Evolutionary conservation across 2,329 filamentous ascomycete species (phyloP).

Genomic region (Juglanconis juglandina): DNA sequence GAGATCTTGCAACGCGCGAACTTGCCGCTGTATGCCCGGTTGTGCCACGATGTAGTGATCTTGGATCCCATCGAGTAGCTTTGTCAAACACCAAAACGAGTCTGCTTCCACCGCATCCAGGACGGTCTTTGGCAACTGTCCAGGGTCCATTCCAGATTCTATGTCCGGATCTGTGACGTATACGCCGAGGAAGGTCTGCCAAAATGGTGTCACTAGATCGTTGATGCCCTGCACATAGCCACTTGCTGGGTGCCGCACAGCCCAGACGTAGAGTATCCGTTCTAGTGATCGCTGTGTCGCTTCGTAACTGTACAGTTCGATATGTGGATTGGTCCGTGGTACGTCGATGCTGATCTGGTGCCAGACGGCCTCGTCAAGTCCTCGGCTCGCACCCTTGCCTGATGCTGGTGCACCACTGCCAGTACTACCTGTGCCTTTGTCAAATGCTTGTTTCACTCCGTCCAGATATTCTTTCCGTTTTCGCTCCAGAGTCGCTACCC

Average conservation of each 20-base stretch:
- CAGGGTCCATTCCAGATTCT: constrained; percentile 93
- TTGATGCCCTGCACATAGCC: constrained; percentile 99
- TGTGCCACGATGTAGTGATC: constrained; percentile 99
- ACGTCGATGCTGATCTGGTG: constrained; percentile 99
- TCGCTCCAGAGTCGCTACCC: constrained; percentile 83
- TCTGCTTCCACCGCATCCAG: constrained; percentile 96
- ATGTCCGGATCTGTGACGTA: constrained; percentile 95
- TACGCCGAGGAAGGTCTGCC: constrained; percentile 91
- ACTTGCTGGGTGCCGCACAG: constrained; percentile 92
- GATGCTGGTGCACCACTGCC: constrained; percentile 17
- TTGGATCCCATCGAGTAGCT: constrained; percentile 96
- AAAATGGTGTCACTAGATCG: constrained; percentile 94
- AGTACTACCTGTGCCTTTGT: constrained; percentile 53
- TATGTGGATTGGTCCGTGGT: constrained; percentile 90
- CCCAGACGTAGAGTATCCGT: constrained; percentile 95
- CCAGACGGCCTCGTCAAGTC: constrained; percentile 96
- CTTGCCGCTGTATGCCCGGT: constrained; percentile 92
- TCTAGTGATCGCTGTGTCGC: constrained; percentile 93
- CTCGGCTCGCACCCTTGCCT: constrained; percentile 38
- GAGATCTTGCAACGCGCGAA: constrained; percentile 81
- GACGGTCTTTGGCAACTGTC: constrained; percentile 84
- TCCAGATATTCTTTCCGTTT: constrained; percentile 97
- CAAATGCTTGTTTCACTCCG: constrained; percentile 73
- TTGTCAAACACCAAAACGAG: constrained; percentile 97
- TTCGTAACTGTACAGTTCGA: constrained; percentile 92